Evolutionary conservation across 1,139 yeast species (phyloP).

Genomic region (Pneumocystis sp.): DNA sequence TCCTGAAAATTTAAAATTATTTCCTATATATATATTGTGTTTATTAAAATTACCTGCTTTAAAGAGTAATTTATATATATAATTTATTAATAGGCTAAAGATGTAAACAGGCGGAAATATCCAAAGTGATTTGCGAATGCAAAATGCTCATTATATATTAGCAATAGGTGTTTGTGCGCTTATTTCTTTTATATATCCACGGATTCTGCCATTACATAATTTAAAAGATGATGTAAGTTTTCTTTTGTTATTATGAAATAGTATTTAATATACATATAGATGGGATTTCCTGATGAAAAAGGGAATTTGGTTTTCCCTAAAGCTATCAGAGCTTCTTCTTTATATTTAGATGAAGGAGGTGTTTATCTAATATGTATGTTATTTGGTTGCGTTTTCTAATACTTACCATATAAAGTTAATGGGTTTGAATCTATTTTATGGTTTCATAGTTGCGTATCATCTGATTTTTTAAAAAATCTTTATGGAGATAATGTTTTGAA

Average conservation of each 20-base stretch:
- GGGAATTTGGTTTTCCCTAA: constrained; percentile 40
- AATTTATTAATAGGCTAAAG: background rate
- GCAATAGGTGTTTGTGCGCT: constrained; percentile 46
- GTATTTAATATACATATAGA: background rate
- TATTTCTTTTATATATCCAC: constrained; percentile 61
- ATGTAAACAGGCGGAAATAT: constrained; percentile 21
- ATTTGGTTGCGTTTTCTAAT: background rate
- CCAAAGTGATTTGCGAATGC: constrained; percentile 38
- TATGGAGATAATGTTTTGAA: constrained; percentile 45
- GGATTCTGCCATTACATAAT: constrained; percentile 59
- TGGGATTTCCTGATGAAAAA: constrained; percentile 23
- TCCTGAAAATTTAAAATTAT: constrained; percentile 65
- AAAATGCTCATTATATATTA: constrained; percentile 40
- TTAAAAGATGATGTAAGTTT: constrained; percentile 32
- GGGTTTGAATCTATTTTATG: constrained; percentile 51
- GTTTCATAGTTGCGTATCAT: constrained; percentile 59
- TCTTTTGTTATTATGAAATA: constrained; percentile 26
- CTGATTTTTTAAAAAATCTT: constrained; percentile 53
- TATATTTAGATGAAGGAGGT: constrained; percentile 48
- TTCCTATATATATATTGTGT: constrained; percentile 54
- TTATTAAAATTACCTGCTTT: constrained; percentile 56
- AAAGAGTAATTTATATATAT: constrained; percentile 19
- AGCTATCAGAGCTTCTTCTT: constrained; percentile 33
- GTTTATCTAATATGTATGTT: constrained; percentile 40
- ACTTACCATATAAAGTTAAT: constrained; percentile 31